phyloP scores from a whole-genome alignment of 305 asterid genomes.

The Coffea humblotiana region DNA sequence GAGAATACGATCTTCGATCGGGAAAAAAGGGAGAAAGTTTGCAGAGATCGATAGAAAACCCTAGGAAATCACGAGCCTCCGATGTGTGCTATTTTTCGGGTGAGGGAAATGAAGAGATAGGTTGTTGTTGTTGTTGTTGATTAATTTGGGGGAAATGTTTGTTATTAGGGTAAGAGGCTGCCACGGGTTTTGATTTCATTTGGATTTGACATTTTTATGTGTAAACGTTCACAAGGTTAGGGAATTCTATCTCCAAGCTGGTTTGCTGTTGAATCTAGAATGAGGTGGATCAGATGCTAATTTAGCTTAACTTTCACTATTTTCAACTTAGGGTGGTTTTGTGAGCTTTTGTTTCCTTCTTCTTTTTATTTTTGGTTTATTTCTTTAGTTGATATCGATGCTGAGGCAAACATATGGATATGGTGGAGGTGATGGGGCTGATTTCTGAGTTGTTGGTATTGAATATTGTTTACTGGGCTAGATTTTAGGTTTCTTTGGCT shows the following conservation, averaged over 20 bases:
- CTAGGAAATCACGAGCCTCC: slow-evolving; percentile 5
- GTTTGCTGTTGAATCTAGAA: slow-evolving; percentile 8
- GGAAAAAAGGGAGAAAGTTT: neutral
- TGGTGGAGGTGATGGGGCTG: slow-evolving; percentile 8
- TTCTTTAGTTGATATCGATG: slow-evolving; percentile 3
- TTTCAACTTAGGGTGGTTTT: neutral
- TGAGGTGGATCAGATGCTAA: slow-evolving; percentile 26
- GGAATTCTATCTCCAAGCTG: slow-evolving; percentile 1
- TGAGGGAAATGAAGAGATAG: neutral
- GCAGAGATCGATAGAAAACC: slow-evolving; percentile 25
- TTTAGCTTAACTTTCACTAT: slow-evolving; percentile 11
- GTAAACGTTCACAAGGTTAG: slow-evolving; percentile 1
- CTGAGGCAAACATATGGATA: neutral
- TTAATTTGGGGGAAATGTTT: slow-evolving; percentile 15
- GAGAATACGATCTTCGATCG: slow-evolving; percentile 15
- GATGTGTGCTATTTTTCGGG: slow-evolving; percentile 7
- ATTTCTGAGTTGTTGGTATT: neutral
- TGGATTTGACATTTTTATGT: neutral
- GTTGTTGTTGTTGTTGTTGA: neutral
- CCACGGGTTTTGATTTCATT: neutral
- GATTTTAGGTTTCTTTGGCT: neutral
- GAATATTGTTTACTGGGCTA: neutral
- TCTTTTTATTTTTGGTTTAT: neutral
- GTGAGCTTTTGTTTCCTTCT: neutral
- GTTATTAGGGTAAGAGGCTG: slow-evolving; percentile 7